Conservation (phyloP, 164 flowering plant genomes). For the Chimonanthus praecox region DNA sequence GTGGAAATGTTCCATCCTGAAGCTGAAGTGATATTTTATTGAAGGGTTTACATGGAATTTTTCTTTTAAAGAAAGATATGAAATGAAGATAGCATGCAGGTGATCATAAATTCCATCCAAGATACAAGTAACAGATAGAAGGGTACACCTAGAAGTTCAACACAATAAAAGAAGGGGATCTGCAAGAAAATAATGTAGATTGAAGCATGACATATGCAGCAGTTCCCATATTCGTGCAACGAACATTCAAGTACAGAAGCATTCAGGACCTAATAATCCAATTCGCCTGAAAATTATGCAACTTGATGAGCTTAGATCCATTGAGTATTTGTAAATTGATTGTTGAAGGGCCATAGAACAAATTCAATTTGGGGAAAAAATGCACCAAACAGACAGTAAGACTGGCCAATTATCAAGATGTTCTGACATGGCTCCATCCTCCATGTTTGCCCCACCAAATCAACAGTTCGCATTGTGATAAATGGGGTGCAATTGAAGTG, state of each 20-base stretch:
- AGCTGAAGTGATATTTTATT: too few relatives aligned
- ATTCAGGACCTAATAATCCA: too few relatives aligned
- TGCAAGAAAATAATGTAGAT: too few relatives aligned
- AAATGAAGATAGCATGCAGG: neutral
- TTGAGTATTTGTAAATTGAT: neutral
- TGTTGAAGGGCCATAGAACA: neutral
- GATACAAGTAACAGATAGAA: neutral
- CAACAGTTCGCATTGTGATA: neutral
- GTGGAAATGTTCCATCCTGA: too few relatives aligned
- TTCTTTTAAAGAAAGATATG: neutral
- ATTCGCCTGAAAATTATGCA: too few relatives aligned
- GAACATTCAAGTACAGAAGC: too few relatives aligned
- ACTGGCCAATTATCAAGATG: neutral
- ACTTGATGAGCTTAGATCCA: too few relatives aligned
- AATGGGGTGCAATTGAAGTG: neutral
- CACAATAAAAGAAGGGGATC: too few relatives aligned
- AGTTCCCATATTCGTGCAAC: too few relatives aligned
- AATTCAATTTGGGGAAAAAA: neutral
- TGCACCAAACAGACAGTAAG: neutral
- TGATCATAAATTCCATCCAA: neutral
- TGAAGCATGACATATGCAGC: too few relatives aligned
- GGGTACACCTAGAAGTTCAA: too few relatives aligned
- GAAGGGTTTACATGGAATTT: too few relatives aligned
- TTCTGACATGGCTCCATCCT: neutral
- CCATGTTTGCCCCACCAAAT: neutral